Percentiles rank a stretch among this genome's conserved stretches.
Evolutionary conservation across 768 basidiomycete genomes (phyloP).

Genomic region (Tulasnella sp.): DNA sequence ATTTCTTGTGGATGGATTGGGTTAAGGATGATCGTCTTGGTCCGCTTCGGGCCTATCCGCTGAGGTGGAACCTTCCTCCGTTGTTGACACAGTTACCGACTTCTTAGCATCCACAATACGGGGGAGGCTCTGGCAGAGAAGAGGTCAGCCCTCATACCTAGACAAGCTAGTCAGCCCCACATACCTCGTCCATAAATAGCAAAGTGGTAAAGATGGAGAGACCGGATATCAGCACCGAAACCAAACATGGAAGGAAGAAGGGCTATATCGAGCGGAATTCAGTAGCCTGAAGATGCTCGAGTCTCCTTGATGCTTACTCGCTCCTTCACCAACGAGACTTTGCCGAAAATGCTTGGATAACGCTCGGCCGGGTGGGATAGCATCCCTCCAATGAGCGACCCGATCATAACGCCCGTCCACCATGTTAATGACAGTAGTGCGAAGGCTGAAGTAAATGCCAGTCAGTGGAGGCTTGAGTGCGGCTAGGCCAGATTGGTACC

Average conservation of each 20-base stretch:
- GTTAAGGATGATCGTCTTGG: not conserved
- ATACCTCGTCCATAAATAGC: slow-evolving; percentile 45
- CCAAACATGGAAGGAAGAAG: slow-evolving; percentile 51
- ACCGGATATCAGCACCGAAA: slow-evolving; percentile 34
- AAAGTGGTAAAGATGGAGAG: slow-evolving; percentile 33
- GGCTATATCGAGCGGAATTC: slow-evolving; percentile 7
- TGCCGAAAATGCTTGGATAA: slow-evolving; percentile 36
- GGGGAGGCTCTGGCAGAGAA: slow-evolving; percentile 3
- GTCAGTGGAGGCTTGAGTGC: not conserved
- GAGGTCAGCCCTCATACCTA: too few relatives aligned
- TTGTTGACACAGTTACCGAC: not conserved
- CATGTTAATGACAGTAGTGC: not conserved
- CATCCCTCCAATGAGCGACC: slow-evolving; percentile 38
- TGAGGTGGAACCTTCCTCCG: not conserved
- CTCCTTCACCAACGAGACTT: slow-evolving; percentile 30
- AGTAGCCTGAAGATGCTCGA: not conserved
- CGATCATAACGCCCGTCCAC: slow-evolving; percentile 7
- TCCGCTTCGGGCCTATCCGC: not conserved
- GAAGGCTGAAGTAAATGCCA: not conserved
- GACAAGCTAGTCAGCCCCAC: not conserved
- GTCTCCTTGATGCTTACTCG: not conserved
- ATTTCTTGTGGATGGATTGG: not conserved
- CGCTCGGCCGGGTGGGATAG: slow-evolving; percentile 45
- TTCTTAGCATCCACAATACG: not conserved
- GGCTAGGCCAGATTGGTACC: slow-evolving; percentile 16